These are phyloP conservation scores for Hypoxylon sp. DNA, from an alignment of 2,329 filamentous ascomycete species.

Conservation along the genomic window DNA sequence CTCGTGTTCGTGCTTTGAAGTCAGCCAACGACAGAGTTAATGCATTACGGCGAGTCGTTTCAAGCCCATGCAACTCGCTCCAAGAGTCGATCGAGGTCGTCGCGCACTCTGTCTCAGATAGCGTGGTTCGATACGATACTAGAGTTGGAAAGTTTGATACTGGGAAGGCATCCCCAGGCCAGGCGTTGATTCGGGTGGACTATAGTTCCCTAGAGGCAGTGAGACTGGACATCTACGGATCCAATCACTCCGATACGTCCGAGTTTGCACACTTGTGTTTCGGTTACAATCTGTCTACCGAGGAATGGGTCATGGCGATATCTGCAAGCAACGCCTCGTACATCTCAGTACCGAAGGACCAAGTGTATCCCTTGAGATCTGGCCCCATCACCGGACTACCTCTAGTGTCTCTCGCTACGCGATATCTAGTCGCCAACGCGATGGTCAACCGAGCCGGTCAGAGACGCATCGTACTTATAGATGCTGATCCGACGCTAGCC, in stretches of 20 bases:
- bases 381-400: constrained; percentile 25
- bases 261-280: constrained; percentile 45
- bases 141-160: background rate
- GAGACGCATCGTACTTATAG: constrained; percentile 46
- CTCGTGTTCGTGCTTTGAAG: constrained; percentile 52
- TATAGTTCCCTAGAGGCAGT: constrained; percentile 50
- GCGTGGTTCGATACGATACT: constrained; percentile 37
- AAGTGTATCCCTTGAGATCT: constrained; percentile 27
- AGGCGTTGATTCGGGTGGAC: constrained; percentile 44
- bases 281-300: constrained; percentile 43
- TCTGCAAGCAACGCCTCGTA: constrained; percentile 49
- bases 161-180: background rate
- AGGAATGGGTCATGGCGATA: constrained; percentile 43
- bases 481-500: constrained; percentile 46
- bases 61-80: constrained; percentile 46
- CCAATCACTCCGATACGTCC: background rate
- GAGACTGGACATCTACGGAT: constrained; percentile 23
- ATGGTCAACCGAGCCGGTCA: constrained; percentile 21
- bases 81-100: constrained; percentile 45
- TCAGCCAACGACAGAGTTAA: constrained; percentile 51
- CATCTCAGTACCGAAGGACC: constrained; percentile 38
- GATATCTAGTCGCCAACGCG: constrained; percentile 33
- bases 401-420: constrained; percentile 40
- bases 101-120: constrained; percentile 20
- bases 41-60: constrained; percentile 49